These are phyloP conservation scores for Stagonosporopsis rhizophila DNA, from an alignment of 2,329 filamentous ascomycete genomes.

Conservation along the genomic window DNA sequence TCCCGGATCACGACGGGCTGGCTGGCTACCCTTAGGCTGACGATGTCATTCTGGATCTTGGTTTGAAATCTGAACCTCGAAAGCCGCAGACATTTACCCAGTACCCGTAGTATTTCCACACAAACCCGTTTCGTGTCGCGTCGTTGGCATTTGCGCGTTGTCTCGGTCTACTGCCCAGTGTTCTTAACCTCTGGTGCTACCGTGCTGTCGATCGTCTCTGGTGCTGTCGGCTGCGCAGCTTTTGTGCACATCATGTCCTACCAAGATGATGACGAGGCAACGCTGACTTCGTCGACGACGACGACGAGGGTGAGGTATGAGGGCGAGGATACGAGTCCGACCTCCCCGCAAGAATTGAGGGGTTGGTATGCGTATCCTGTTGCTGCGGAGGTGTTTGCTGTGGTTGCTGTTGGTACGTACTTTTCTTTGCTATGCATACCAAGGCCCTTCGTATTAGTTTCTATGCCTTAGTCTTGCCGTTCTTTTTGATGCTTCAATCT, in stretches of 20 bases:
- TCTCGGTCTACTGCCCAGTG: conserved; percentile 1
- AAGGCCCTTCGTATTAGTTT: too few relatives aligned
- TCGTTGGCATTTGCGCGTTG: too few relatives aligned
- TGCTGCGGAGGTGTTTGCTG: conserved; percentile 90
- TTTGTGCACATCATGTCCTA: conserved; percentile 21
- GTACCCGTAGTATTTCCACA: too few relatives aligned
- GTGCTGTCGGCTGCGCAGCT: neutral
- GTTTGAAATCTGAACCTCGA: neutral
- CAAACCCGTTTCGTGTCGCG: too few relatives aligned
- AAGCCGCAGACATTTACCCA: neutral
- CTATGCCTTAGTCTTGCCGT: too few relatives aligned
- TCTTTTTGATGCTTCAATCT: neutral
- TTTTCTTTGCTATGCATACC: neutral
- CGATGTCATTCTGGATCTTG: conserved; percentile 7
- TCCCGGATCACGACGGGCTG: conserved; percentile 13
- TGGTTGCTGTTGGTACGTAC: conserved; percentile 77
- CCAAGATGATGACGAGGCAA: conserved; percentile 12
- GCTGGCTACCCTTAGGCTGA: neutral
- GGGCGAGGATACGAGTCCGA: conserved; percentile 67
- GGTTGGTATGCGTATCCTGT: conserved; percentile 94
- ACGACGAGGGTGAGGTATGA: conserved; percentile 26
- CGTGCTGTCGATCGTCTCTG: neutral
- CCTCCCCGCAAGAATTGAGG: conserved; percentile 77
- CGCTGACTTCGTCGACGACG: neutral
- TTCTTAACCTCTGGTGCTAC: too few relatives aligned